Evolutionary conservation across 2,329 filamentous ascomycete species (phyloP).

Genomic region (Botryotinia narcissicola): DNA sequence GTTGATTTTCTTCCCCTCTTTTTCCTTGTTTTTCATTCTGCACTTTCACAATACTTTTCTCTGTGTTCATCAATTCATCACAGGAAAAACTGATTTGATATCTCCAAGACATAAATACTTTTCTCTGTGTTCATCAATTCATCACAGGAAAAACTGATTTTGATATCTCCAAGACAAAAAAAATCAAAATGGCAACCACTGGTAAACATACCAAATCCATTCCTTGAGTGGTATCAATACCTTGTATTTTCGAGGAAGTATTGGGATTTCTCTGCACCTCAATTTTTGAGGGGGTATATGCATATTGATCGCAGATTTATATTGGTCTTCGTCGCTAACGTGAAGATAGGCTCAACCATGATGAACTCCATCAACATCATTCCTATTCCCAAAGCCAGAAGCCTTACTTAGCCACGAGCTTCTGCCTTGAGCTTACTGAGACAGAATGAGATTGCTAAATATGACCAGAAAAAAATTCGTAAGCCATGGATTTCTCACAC

Average conservation of each 20-base stretch:
- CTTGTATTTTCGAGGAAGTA: not conserved
- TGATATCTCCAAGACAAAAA: not conserved
- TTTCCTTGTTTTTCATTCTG: not conserved
- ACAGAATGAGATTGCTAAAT: not conserved
- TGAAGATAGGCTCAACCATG: not conserved
- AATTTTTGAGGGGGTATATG: not conserved
- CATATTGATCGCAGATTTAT: not conserved
- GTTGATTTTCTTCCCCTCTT: not conserved
- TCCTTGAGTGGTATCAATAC: not conserved
- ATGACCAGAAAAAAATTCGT: not conserved
- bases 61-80: not conserved
- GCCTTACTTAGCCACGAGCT: fast-evolving
- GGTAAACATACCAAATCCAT: not conserved
- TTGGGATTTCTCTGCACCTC: not conserved
- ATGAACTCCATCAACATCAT: not conserved
- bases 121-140: not conserved
- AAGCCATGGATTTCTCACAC: not conserved
- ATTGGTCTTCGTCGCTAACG: not conserved
- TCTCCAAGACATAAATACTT: not conserved
- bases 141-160: not conserved
- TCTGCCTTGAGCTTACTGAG: not conserved
- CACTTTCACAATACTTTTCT: not conserved
- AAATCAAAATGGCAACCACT: not conserved
- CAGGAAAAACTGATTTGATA: not conserved
- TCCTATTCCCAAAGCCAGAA: fast-evolving